A percentile compares a stretch with the other conserved stretches of the same genome.
Evolutionary conservation across 2,329 filamentous ascomycete species (phyloP).

Genomic region (Remersonia thermophila): DNA sequence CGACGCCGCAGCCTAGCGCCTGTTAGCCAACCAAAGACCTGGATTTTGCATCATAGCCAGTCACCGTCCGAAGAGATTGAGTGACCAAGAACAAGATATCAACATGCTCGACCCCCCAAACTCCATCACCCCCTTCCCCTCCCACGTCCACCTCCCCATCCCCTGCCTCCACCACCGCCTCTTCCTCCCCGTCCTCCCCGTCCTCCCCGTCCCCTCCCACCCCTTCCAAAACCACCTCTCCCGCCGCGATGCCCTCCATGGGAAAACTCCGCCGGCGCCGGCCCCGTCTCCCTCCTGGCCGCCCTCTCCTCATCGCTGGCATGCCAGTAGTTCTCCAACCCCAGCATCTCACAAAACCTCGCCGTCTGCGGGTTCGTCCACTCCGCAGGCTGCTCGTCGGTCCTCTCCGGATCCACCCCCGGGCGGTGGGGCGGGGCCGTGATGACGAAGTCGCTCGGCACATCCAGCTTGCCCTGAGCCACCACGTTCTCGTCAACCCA

Average conservation of each 20-base stretch:
- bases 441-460: conserved; percentile 66
- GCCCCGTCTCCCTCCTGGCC: conserved; percentile 45
- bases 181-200: conserved; percentile 20
- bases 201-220: conserved; percentile 26
- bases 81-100: background rate
- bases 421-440: conserved; percentile 63
- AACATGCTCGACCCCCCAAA: background rate
- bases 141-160: too few relatives aligned
- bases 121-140: too few relatives aligned
- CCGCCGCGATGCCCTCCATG: conserved; percentile 20
- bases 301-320: conserved; percentile 58
- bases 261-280: conserved; percentile 29
- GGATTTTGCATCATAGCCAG: too few relatives aligned
- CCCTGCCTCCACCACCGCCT: too few relatives aligned
- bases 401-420: conserved; percentile 41
- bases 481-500: conserved; percentile 77
- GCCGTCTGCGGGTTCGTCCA: conserved; percentile 79
- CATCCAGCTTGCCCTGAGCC: conserved; percentile 42
- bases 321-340: conserved; percentile 64
- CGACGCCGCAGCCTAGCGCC: too few relatives aligned
- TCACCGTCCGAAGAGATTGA: too few relatives aligned
- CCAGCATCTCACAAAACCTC: conserved; percentile 67
- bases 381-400: conserved; percentile 56
- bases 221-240: conserved; percentile 23
- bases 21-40: too few relatives aligned